Evolutionary conservation across 371 early-diverging fungal genomes (phyloP).

Genomic region (Smittium mucronatum): DNA sequence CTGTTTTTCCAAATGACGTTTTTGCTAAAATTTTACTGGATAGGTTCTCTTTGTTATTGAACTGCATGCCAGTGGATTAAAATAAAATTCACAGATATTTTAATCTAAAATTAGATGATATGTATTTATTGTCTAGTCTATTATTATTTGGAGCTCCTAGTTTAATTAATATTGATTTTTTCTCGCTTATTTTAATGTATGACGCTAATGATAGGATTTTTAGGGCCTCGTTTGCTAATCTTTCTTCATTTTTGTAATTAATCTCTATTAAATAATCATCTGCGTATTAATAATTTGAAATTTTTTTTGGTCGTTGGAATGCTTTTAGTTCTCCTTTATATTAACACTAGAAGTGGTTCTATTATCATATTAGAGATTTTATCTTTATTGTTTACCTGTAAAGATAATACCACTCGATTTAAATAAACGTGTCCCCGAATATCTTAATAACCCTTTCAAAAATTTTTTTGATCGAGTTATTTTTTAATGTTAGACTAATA

Average conservation of each 20-base stretch:
- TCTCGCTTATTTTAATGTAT: background rate
- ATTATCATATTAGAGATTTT: conserved; percentile 11
- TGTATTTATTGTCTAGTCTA: background rate
- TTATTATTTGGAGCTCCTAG: background rate
- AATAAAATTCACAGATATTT: conserved; percentile 1
- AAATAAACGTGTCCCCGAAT: too few relatives aligned
- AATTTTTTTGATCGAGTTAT: too few relatives aligned
- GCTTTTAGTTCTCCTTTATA: background rate
- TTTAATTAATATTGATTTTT: conserved; percentile 1
- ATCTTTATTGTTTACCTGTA: too few relatives aligned
- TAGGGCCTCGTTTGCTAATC: background rate
- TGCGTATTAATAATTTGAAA: conserved; percentile 8
- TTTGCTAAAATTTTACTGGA: background rate
- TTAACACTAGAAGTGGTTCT: conserved; percentile 12
- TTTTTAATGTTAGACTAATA: too few relatives aligned
- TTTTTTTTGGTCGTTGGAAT: background rate
- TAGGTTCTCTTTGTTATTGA: background rate
- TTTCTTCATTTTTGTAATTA: background rate
- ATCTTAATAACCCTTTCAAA: too few relatives aligned
- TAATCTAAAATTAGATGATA: background rate
- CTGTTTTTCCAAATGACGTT: background rate
- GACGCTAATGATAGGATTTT: conserved; percentile 3
- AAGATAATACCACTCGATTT: too few relatives aligned
- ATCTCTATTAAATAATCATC: conserved; percentile 13
- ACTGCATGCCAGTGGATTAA: background rate